Percentiles rank a stretch among this genome's conserved stretches.
Evolutionary conservation across 176 grass and related monocot genomes (phyloP).

Genomic region (Cymbopogon citratus): DNA sequence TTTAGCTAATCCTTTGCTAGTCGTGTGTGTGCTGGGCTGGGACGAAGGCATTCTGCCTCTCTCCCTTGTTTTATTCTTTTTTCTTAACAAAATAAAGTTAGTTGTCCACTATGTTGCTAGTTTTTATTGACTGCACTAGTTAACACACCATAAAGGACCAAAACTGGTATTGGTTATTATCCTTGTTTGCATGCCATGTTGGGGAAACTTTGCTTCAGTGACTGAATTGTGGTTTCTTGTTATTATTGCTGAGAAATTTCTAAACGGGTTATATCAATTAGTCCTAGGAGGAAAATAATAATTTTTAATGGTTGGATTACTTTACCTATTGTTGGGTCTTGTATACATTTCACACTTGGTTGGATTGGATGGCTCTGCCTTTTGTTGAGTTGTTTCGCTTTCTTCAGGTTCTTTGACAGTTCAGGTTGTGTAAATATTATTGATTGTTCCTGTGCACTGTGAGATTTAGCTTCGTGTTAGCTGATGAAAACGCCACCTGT

Average conservation of each 20-base stretch:
- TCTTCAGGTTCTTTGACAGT: conserved; percentile 5
- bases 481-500: neutral
- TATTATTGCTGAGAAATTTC: neutral
- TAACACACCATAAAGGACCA: neutral
- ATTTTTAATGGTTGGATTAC: neutral
- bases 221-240: neutral
- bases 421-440: neutral
- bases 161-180: conserved; percentile 9
- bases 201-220: neutral
- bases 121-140: neutral
- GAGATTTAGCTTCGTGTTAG: neutral
- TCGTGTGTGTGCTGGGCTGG: neutral
- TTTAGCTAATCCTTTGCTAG: neutral
- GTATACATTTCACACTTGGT: neutral
- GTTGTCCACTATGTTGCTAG: neutral
- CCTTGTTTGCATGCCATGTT: conserved; percentile 20
- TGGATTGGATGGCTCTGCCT: conserved; percentile 3
- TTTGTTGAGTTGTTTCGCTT: neutral
- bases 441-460: neutral
- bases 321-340: neutral
- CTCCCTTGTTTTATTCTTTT: neutral
- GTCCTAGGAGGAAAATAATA: neutral
- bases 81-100: neutral
- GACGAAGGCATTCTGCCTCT: neutral
- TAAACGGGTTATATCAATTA: conserved; percentile 10